Conservation (phyloP, 495 filamentous ascomycete species). For the Rhypophila decipiens region DNA sequence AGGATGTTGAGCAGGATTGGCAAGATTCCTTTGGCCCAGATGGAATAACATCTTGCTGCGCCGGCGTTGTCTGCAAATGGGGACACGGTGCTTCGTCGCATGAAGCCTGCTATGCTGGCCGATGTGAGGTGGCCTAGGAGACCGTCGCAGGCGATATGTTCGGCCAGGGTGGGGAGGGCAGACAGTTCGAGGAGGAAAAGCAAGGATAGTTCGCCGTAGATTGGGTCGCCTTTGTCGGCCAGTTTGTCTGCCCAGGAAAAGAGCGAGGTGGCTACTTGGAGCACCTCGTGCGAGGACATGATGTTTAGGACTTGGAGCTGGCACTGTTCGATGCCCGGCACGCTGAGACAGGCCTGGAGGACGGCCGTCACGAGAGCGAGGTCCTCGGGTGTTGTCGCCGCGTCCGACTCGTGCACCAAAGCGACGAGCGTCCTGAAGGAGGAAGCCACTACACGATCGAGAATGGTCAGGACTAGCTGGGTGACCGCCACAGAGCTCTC, state of each 20-base stretch:
- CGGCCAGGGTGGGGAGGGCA: constrained; percentile 70
- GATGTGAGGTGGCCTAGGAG: constrained; percentile 69
- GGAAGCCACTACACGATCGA: constrained; percentile 69
- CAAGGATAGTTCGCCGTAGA: constrained; percentile 86
- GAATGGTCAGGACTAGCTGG: constrained; percentile 60
- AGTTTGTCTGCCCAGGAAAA: constrained; percentile 93
- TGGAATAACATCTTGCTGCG: constrained; percentile 59
- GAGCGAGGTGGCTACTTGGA: constrained; percentile 76
- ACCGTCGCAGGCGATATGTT: constrained; percentile 80
- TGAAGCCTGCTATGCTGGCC: constrained; percentile 66
- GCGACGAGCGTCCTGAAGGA: constrained; percentile 73
- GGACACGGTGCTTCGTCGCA: constrained; percentile 62
- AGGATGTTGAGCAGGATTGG: constrained; percentile 89
- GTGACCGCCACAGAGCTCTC: constrained; percentile 32
- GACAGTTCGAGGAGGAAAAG: constrained; percentile 86
- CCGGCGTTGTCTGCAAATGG: constrained; percentile 55
- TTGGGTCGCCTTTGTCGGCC: constrained; percentile 68
- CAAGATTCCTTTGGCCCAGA: constrained; percentile 84
- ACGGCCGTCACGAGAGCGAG: constrained; percentile 86
- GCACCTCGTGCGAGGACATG: constrained; percentile 58
- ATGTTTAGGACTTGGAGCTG: constrained; percentile 60
- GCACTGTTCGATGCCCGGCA: constrained; percentile 58
- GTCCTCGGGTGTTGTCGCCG: constrained; percentile 54
- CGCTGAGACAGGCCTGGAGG: constrained; percentile 69
- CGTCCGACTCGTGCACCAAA: constrained; percentile 57